Conservation (phyloP, 352 stramenopile genomes). For the Aphanomyces euteiches region DNA sequence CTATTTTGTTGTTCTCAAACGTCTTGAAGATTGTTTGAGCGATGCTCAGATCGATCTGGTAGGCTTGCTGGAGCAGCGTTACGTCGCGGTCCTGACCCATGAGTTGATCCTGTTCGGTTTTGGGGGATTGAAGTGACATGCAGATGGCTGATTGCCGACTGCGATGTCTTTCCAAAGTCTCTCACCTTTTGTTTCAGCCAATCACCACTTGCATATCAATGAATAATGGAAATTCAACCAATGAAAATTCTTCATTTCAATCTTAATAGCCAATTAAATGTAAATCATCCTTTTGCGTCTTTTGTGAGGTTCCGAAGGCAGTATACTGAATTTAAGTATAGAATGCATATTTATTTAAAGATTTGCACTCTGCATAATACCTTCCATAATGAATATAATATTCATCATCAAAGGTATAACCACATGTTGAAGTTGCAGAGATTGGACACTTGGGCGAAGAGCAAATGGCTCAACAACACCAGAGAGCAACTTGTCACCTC, state of each 20-base stretch:
- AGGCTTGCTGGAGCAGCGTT: constrained; percentile 54
- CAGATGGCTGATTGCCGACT: neutral
- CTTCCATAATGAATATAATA: no score
- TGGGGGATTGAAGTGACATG: constrained; percentile 20
- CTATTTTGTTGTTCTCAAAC: constrained; percentile 3
- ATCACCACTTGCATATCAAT: neutral
- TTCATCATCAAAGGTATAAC: no score
- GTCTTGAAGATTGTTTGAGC: constrained; percentile 7
- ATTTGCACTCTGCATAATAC: neutral
- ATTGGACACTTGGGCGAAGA: neutral
- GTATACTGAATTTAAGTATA: no score
- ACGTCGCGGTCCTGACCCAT: constrained; percentile 35
- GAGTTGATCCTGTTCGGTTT: constrained; percentile 13
- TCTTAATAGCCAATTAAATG: neutral
- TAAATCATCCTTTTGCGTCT: neutral
- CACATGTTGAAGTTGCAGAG: constrained; percentile 13
- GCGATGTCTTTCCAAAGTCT: neutral
- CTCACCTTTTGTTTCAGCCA: neutral
- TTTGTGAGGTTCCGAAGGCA: no score
- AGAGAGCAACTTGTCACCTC: neutral
- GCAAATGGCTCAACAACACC: neutral
- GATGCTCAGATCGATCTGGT: constrained; percentile 61
- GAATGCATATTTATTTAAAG: neutral
- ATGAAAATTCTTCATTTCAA: neutral
- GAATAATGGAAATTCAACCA: neutral